These are phyloP conservation scores for Fusarium sp. DNA, from an alignment of 2,329 filamentous ascomycete species.

Conservation along the genomic window DNA sequence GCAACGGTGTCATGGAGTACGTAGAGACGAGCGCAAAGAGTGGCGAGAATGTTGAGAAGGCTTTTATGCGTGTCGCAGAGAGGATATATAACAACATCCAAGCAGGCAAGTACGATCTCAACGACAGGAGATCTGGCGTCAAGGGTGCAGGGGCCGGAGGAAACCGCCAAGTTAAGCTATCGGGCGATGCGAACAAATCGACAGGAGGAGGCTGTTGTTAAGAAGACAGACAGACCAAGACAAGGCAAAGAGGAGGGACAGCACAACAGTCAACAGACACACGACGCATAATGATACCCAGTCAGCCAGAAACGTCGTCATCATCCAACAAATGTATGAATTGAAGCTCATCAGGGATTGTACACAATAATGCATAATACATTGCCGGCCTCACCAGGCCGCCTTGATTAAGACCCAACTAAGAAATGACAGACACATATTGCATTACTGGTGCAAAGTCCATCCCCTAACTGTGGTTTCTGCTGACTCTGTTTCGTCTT, in stretches of 20 bases:
- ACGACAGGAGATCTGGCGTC: conserved; percentile 90
- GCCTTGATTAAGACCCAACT: conserved; percentile 26
- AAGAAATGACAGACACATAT: conserved; percentile 41
- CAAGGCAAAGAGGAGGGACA: conserved; percentile 22
- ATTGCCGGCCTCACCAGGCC: conserved; percentile 38
- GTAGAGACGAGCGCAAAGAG: conserved; percentile 97
- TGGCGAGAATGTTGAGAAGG: conserved; percentile 91
- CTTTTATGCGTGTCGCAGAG: conserved; percentile 93
- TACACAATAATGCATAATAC: conserved; percentile 51
- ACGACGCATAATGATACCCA: conserved; percentile 49
- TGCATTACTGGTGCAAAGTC: conserved; percentile 47
- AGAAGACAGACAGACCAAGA: conserved; percentile 33
- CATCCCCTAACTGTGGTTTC: conserved; percentile 37
- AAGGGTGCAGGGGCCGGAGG: conserved; percentile 73
- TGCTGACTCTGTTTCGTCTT: conserved; percentile 37
- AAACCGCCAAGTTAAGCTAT: conserved; percentile 59
- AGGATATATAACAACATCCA: conserved; percentile 97
- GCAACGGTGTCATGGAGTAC: conserved; percentile 89
- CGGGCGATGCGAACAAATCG: conserved; percentile 54
- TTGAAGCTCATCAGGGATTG: conserved; percentile 44
- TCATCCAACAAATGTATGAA: conserved; percentile 43
- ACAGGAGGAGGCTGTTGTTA: conserved; percentile 62
- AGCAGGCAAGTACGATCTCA: conserved; percentile 92
- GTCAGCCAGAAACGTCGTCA: conserved; percentile 40
- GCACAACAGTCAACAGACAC: conserved; percentile 34